These are phyloP conservation scores for Malassezia brasiliensis DNA, from an alignment of 1,284 basidiomycete species.

Conservation along the genomic window DNA sequence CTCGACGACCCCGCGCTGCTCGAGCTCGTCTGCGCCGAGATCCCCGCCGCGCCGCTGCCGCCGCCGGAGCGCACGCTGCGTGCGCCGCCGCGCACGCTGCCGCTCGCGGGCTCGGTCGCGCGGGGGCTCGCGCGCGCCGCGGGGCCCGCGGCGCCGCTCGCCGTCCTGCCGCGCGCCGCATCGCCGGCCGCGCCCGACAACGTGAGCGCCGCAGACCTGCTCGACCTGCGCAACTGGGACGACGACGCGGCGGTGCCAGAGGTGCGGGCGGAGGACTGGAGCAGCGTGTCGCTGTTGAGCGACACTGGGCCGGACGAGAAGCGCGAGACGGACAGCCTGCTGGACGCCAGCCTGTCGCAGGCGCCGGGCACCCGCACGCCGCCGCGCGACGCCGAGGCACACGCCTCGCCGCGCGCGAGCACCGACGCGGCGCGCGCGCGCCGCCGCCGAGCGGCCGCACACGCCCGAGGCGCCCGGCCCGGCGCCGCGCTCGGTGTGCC, in stretches of 20 bases:
- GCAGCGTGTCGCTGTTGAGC: not conserved
- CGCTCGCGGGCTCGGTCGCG: no score
- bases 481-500: no score
- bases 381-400: no score
- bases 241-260: not conserved
- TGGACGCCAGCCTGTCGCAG: not conserved
- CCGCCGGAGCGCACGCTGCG: slow-evolving; percentile 49
- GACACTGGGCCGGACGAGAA: not conserved
- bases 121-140: no score
- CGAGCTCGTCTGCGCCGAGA: slow-evolving; percentile 92
- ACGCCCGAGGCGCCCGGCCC: no score
- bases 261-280: slow-evolving; percentile 1
- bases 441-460: no score
- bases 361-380: no score
- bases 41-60: slow-evolving; percentile 63
- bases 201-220: not conserved
- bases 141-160: no score
- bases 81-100: not conserved
- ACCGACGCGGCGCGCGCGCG: no score
- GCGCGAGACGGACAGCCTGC: not conserved
- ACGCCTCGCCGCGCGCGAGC: no score
- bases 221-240: not conserved
- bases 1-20: slow-evolving; percentile 70
- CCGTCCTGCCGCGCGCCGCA: not conserved
- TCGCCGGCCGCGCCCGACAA: not conserved